Evolutionary conservation across 192 early-diverging fungal genomes (phyloP).

Genomic region (Dimargaris xerosporica): DNA sequence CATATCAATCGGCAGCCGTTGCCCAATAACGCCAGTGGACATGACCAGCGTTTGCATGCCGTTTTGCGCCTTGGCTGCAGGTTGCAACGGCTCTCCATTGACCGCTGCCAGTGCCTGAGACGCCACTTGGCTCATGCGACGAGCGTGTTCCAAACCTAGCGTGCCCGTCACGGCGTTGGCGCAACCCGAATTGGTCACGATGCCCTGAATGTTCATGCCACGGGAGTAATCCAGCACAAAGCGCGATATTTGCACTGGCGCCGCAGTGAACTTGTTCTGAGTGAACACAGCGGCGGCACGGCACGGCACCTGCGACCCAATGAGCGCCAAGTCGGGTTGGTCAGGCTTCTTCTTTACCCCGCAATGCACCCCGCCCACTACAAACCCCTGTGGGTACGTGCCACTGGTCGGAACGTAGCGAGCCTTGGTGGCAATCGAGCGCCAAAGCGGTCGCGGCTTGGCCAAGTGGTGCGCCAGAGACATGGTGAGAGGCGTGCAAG

Average conservation of each 20-base stretch:
- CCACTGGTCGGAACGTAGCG: conserved; percentile 55
- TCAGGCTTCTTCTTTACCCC: conserved; percentile 69
- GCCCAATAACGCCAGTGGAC: conserved; percentile 97
- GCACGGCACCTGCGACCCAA: conserved; percentile 54
- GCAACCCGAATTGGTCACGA: conserved; percentile 81
- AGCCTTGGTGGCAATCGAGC: conserved; percentile 35
- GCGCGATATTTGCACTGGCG: conserved; percentile 65
- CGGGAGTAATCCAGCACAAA: conserved; percentile 36
- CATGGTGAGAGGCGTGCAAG: no score
- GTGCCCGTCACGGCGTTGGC: conserved; percentile 94
- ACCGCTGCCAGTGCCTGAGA: conserved; percentile 31
- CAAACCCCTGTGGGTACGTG: conserved; percentile 73
- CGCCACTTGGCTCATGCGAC: conserved; percentile 31
- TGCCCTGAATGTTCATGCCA: conserved; percentile 25
- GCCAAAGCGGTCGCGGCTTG: not conserved
- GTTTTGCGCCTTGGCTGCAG: not conserved
- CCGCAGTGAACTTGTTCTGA: conserved; percentile 79
- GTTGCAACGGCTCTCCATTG: conserved; percentile 14
- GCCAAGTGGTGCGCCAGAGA: no score
- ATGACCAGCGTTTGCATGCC: conserved; percentile 50
- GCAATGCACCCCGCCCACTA: conserved; percentile 53
- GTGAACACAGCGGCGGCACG: conserved; percentile 84
- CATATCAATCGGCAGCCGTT: conserved; percentile 69
- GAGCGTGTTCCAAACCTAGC: conserved; percentile 64
- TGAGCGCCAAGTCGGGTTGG: conserved; percentile 62